phyloP scores from a whole-genome alignment of 306 rosid species.

The Acacia melanoxylon region DNA sequence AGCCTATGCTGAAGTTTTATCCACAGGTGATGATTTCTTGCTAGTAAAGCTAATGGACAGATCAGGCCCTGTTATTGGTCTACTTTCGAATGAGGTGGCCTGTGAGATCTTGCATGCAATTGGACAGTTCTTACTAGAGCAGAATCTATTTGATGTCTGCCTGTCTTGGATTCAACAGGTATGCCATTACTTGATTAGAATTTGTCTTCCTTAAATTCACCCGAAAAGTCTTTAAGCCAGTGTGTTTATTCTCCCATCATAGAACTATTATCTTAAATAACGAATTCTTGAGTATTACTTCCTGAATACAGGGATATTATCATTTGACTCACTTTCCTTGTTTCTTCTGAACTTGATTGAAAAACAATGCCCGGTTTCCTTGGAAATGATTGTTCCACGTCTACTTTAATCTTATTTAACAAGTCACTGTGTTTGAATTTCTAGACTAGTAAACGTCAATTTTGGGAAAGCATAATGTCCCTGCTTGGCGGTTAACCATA shows the following conservation, averaged over 20 bases:
- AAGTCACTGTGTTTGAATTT: background rate
- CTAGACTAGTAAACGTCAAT: background rate
- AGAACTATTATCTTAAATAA: conserved; percentile 7
- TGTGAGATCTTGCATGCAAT: conserved; percentile 72
- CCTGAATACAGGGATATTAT: conserved; percentile 2
- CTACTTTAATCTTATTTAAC: background rate
- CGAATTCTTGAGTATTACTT: background rate
- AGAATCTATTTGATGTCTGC: conserved; percentile 77
- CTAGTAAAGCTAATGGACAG: conserved; percentile 93
- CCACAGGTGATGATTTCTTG: conserved; percentile 78
- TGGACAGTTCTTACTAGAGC: conserved; percentile 74
- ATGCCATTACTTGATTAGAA: conserved; percentile 19
- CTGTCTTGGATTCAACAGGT: conserved; percentile 98
- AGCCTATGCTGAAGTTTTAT: conserved; percentile 80
- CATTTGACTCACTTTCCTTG: background rate
- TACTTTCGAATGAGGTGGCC: conserved; percentile 73
- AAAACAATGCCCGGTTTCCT: conserved; percentile 2
- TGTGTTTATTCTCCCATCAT: background rate
- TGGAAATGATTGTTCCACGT: background rate
- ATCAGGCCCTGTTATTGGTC: conserved; percentile 88
- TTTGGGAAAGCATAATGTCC: background rate
- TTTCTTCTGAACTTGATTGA: background rate
- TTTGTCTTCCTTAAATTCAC: background rate
- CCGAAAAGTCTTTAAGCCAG: conserved; percentile 1
- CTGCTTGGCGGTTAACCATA: background rate